Conservation (phyloP, 129 eudicot genomes). For the sunflower (Helianthus annuus) region HanXRQr2.0-SUNRISE NC_035441.2:186853843-186854342, state of each 20-base stretch:
- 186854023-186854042: too few species aligned
- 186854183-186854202: background rate
- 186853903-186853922: background rate
- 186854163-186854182: background rate
- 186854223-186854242: background rate
- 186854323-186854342: background rate
- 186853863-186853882: background rate
- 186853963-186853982: background rate
- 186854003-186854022: too few species aligned
- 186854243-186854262: background rate
- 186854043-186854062: too few species aligned
- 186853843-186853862: background rate
- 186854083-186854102: background rate
- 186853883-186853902: background rate
- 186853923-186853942: background rate
- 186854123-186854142: background rate
- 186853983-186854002: background rate
- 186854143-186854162: background rate
- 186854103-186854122: background rate
- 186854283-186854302: background rate
- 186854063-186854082: background rate
- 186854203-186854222: background rate
- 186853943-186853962: background rate
- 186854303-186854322: background rate
- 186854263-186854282: too few species aligned